Evolutionary conservation across 352 stramenopile species (phyloP).

Genomic region (Phytophthora pseudosyringae): DNA sequence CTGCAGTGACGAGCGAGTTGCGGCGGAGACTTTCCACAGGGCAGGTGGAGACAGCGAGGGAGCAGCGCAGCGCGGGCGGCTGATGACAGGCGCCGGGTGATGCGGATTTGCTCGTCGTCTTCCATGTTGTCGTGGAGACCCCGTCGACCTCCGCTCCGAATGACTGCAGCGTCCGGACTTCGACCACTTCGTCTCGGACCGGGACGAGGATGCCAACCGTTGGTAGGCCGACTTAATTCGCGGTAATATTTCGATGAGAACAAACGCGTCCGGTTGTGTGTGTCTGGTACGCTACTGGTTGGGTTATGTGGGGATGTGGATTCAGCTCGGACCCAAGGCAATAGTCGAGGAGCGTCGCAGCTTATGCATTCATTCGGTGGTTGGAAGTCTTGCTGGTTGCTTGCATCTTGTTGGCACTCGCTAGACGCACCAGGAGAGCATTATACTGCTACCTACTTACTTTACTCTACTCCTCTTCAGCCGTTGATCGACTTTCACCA

Average conservation of each 20-base stretch:
- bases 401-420: constrained; percentile 2
- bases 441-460: constrained; percentile 26
- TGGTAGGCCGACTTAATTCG: constrained; percentile 53
- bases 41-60: constrained; percentile 7
- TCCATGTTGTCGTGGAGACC: constrained; percentile 20
- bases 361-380: not conserved
- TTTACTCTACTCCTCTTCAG: constrained; percentile 28
- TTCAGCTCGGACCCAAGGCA: not conserved
- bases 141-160: constrained; percentile 16
- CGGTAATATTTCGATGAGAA: constrained; percentile 74
- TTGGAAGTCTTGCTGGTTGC: not conserved
- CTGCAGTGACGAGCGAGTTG: constrained; percentile 21
- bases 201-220: constrained; percentile 32
- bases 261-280: constrained; percentile 21
- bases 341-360: not conserved
- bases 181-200: constrained; percentile 23
- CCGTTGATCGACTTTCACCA: constrained; percentile 2
- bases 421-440: constrained; percentile 10
- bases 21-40: constrained; percentile 10
- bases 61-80: constrained; percentile 17
- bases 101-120: constrained; percentile 10
- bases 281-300: constrained; percentile 15
- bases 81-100: constrained; percentile 14
- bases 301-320: not conserved
- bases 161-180: constrained; percentile 28